Evolutionary conservation across 345 rosid genomes (phyloP), one percentile per base, ranked within the genome.

Genomic region (Gossypium anomalum): DNA sequence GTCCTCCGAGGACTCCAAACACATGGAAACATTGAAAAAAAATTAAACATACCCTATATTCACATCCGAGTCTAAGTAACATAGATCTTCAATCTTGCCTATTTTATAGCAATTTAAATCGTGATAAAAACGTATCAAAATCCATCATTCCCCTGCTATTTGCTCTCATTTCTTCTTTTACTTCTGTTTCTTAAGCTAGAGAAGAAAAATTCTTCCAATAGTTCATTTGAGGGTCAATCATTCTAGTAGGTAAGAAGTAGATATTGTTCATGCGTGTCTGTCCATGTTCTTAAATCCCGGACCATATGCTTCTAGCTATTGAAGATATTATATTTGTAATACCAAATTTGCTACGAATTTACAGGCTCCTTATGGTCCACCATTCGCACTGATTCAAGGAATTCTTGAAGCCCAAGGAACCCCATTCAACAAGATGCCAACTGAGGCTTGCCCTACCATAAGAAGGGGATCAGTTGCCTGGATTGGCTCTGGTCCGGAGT

Each of bases 321-420:
- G 9, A 71, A 9, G 74, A 27, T 72, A 51, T 23, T 17, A 16
- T 72, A 2, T 44, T 48, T 62, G 41, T 60, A 51, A 22, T 16
- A 58, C 8, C 8, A 53, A 65, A 49, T 52, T 45, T 78, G 29
- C 47, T 62, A 15, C 66, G 4, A 73, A 70, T 45, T 61, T 64
- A 4, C 68, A 64, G 68, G 49, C 68, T 64, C 49, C 68, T 38
- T 64, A 83, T 67, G 99, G 98, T 56, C 99, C 99, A 55, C 99
- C 99, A 22, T 95, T 87, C 68, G 99, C 89, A 0, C 70, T 95
- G 83, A 85, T 95, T 82, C 99, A 95, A 88, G 99, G 99, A 75
- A 83, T 79, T 65, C 89, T 95, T n/a, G 92, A 93, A 75, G 90
- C 91, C 12, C 87, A 88, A 72, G 99, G 99, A 81, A 81, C 77